Base-by-base conservation (phyloP, 2,329 filamentous ascomycete genomes). In the Colletotrichum sidae region DNA sequence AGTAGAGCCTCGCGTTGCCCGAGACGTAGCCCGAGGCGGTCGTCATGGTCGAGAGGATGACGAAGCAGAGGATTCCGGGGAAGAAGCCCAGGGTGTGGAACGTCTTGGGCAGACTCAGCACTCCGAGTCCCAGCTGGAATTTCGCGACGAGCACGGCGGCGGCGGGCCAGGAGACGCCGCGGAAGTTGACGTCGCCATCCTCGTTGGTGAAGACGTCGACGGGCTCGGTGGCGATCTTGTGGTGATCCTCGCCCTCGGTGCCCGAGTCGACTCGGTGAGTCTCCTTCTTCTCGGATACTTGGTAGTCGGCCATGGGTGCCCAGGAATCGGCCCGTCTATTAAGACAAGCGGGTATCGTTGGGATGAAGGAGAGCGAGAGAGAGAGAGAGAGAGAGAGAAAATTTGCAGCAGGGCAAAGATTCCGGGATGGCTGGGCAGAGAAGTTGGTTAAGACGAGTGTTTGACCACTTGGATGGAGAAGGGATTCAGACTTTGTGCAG, bases 11-110 rank as follows among this genome's bases (percentile, higher is more conserved):
- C 74, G 86, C 86, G 13, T 74, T 69, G 11, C 81, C 83, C 9
- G 84, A 74, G 37, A 83, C 79, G 61, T 81, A 83, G 58, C 77
- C 75, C 2, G 81, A 82, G 82, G 82, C 84, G 2, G 79, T 81
- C 0, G 81, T 83, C 65, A 84, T 82, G 25, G 37, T 61, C 2
- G 74, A 78, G 38, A 84, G 76, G 1, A 69, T 58, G 25, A 25
- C 25, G 25, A 25, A 25, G 6, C 77, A 45, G 10, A 85, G 73
- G 46, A 76, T 75, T 12, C 83, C 83, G 0, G 83, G 83, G 8
- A 84, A 73, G 35, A 85, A 71, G 2, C 83, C 83, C 7, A 85
- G 74, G 1, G 72, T 72, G 55, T 84, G 73, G 63, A 84, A 82
- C 0, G 77, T 76, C 8, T 72, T 68, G 1, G 82, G 83, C 35